Base-by-base conservation (phyloP, 495 filamentous ascomycete genomes). In the Astrothelium macrocarpum region DNA sequence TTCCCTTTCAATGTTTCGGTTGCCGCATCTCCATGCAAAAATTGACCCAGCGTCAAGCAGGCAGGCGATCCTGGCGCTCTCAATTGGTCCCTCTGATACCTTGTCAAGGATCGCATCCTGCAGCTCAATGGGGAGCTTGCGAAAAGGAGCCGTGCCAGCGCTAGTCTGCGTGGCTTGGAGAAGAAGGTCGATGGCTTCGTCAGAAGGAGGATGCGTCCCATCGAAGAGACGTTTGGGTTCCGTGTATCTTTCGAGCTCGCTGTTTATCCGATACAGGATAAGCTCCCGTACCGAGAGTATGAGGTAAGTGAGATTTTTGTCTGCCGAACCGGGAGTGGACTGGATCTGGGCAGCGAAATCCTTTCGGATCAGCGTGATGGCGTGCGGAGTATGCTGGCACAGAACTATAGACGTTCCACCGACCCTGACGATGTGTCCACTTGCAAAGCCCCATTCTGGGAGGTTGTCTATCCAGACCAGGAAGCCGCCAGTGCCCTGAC, bases 51-150 rank as follows among this genome's bases (percentile, higher is more conserved):
- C 32, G 28, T 68, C 32, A 43, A 65, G 66, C 28, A 68, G 1
- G 53, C 66, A 65, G 63, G 63, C 66, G 63, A 68, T 53, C 32
- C 60, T 68, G 31, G 66, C 63, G 45, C 66, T 65, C 63, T 67
- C 66, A 65, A 68, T 63, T 63, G 60, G 66, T 65, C 63, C 63
- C 39, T 32, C 63, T 53, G 66, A 68, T 58, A 63, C 66, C 63
- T 65, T 68, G 36, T 68, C 60, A 63, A 68, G 66, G 39, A 68
- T 68, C 28, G 23, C 23, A 68, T 65, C 63, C 66, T 68, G 66
- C 45, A 65, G 66, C 66, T 68, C 66, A 60, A 65, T 31, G 31
- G 66, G 63, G 60, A 68, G 62, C 12, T 32, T 65, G 39, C 29
- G 60, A 65, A 68, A 36, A 62, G 62, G 62, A 62, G 63, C 39